phyloP scores from a whole-genome alignment of 208 protist species.

The Trypanosoma brucei region DNA sequence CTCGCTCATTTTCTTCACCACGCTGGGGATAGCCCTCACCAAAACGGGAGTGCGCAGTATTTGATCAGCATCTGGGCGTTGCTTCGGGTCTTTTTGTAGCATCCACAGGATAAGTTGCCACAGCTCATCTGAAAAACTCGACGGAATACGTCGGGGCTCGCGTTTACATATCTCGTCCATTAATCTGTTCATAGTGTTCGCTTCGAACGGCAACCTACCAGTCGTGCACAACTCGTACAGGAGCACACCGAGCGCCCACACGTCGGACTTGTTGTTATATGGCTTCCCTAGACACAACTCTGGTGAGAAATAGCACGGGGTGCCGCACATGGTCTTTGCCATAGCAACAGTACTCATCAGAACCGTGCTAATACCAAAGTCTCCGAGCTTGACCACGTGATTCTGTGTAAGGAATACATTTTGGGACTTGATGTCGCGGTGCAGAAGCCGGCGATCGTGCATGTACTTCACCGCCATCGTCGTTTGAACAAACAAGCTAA shows the following conservation, averaged over 20 bases:
- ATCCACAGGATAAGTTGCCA: constrained; percentile 69
- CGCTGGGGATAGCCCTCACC: constrained; percentile 55
- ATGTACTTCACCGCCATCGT: constrained; percentile 87
- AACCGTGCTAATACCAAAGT: constrained; percentile 91
- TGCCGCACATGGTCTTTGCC: constrained; percentile 93
- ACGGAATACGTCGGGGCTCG: constrained; percentile 66
- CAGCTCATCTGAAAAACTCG: constrained; percentile 62
- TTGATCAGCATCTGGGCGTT: constrained; percentile 77
- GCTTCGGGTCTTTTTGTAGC: constrained; percentile 74
- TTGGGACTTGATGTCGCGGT: constrained; percentile 91
- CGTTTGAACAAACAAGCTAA: constrained; percentile 80
- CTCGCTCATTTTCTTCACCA: constrained; percentile 51
- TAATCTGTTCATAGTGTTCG: constrained; percentile 74
- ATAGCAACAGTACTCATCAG: constrained; percentile 83
- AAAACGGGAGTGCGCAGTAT: constrained; percentile 66
- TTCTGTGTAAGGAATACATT: constrained; percentile 87
- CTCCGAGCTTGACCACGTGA: constrained; percentile 88
- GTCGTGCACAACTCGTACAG: constrained; percentile 83
- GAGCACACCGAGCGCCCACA: constrained; percentile 89
- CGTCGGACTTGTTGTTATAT: constrained; percentile 93
- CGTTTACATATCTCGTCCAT: constrained; percentile 84
- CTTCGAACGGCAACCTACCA: constrained; percentile 76
- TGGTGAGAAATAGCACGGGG: constrained; percentile 94
- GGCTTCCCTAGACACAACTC: constrained; percentile 89
- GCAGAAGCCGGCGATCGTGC: constrained; percentile 86